These are phyloP conservation scores for Tuber indicum DNA, from an alignment of 495 filamentous ascomycete genomes.

Conservation along the genomic window DNA sequence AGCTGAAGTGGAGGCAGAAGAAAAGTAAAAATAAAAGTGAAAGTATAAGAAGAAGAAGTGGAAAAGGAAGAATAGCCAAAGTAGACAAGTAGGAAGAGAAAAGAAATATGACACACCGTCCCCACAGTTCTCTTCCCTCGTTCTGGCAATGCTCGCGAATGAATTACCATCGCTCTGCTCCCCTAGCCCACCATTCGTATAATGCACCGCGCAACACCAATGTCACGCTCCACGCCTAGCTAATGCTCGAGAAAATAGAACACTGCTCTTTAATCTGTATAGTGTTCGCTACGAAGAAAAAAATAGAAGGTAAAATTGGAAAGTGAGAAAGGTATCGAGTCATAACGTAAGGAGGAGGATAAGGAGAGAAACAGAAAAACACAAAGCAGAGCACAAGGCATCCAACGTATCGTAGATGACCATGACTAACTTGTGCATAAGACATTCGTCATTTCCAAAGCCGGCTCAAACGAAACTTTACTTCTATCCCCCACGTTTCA, in stretches of 20 bases:
- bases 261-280: conserved; percentile 3
- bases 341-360: conserved; percentile 5
- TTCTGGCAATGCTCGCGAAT: background rate
- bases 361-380: conserved; percentile 11
- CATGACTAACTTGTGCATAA: conserved; percentile 23
- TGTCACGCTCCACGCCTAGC: background rate
- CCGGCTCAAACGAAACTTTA: conserved; percentile 23
- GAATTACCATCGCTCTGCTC: background rate
- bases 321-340: conserved; percentile 7
- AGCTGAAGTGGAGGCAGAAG: background rate
- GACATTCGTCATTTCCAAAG: conserved; percentile 10
- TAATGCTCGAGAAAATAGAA: background rate
- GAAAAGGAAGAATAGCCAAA: background rate
- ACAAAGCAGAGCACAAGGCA: conserved; percentile 16
- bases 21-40: background rate
- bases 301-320: conserved; percentile 7
- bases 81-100: background rate
- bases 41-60: background rate
- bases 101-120: conserved; percentile 6
- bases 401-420: conserved; percentile 14
- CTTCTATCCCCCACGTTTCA: conserved; percentile 10
- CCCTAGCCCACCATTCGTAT: background rate
- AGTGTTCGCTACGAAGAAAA: background rate
- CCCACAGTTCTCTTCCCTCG: background rate
- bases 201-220: background rate